phyloP scores from a whole-genome alignment of 1,139 yeast species.

The Pichia sp. region DNA sequence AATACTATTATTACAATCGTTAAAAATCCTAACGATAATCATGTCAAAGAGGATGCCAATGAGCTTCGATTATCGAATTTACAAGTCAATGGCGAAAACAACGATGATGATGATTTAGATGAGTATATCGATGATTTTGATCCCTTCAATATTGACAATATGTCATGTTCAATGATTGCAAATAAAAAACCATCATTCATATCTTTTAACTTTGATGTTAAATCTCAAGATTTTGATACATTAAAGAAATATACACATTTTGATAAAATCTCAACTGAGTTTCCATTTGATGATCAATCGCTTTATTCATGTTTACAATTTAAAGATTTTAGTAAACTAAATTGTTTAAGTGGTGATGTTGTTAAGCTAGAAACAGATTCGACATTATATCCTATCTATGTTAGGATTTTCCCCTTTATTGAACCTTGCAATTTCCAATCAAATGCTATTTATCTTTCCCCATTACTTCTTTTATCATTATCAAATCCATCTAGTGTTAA shows the following conservation, averaged over 20 bases:
- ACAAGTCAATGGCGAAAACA: background rate
- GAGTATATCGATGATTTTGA: constrained; percentile 9
- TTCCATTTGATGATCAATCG: constrained; percentile 29
- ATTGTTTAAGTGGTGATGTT: constrained; percentile 66
- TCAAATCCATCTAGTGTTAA: constrained; percentile 32
- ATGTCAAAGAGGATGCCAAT: too few relatives aligned
- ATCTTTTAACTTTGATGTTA: constrained; percentile 2
- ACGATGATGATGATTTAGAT: background rate
- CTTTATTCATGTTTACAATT: constrained; percentile 49
- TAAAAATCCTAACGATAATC: constrained; percentile 22
- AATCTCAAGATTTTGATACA: background rate
- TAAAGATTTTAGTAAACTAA: constrained; percentile 47
- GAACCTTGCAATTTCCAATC: constrained; percentile 51
- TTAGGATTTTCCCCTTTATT: constrained; percentile 51
- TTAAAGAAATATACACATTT: constrained; percentile 16
- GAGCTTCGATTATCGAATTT: too few relatives aligned
- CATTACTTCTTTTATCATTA: constrained; percentile 53
- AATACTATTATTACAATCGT: constrained; percentile 50
- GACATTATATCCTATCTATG: constrained; percentile 18
- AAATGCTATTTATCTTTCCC: constrained; percentile 51
- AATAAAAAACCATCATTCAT: background rate
- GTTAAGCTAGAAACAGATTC: constrained; percentile 33
- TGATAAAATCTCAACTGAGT: constrained; percentile 13
- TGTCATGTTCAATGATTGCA: constrained; percentile 1
- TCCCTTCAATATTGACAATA: constrained; percentile 12